These are phyloP conservation scores for Candida bentonensis DNA, from an alignment of 805 yeast genomes.

Conservation along the genomic window DNA sequence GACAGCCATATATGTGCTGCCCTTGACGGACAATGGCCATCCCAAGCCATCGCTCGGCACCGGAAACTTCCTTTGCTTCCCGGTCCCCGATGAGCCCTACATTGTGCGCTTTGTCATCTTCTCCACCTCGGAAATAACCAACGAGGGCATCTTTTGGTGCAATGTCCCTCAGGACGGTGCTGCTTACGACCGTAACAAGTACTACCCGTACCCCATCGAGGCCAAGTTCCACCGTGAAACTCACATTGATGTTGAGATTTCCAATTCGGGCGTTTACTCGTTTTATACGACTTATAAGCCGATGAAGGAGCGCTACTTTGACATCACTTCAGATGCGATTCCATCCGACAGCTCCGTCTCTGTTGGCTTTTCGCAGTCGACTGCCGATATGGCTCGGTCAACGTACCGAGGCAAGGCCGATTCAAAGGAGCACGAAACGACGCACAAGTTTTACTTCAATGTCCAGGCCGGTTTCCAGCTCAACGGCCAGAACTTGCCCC, in stretches of 20 bases:
- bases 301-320: constrained; percentile 11
- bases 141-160: constrained; percentile 59
- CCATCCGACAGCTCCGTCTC: constrained; percentile 6
- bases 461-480: constrained; percentile 65
- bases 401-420: constrained; percentile 10
- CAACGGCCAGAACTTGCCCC: constrained; percentile 42
- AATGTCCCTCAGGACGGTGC: constrained; percentile 45
- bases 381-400: not conserved
- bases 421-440: constrained; percentile 27
- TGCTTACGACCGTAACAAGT: constrained; percentile 43
- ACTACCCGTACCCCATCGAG: constrained; percentile 33
- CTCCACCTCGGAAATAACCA: constrained; percentile 61
- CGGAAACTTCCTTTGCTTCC: constrained; percentile 25
- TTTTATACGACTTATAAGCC: constrained; percentile 51
- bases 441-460: constrained; percentile 50
- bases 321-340: not conserved
- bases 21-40: constrained; percentile 15
- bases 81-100: constrained; percentile 26
- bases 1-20: constrained; percentile 9
- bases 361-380: not conserved
- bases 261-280: constrained; percentile 64
- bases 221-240: constrained; percentile 54
- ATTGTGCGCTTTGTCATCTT: constrained; percentile 46
- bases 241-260: constrained; percentile 45
- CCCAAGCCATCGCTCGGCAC: constrained; percentile 18